phyloP scores from a whole-genome alignment of 768 basidiomycete species.

The Coprinellus aureogranulatus region DNA sequence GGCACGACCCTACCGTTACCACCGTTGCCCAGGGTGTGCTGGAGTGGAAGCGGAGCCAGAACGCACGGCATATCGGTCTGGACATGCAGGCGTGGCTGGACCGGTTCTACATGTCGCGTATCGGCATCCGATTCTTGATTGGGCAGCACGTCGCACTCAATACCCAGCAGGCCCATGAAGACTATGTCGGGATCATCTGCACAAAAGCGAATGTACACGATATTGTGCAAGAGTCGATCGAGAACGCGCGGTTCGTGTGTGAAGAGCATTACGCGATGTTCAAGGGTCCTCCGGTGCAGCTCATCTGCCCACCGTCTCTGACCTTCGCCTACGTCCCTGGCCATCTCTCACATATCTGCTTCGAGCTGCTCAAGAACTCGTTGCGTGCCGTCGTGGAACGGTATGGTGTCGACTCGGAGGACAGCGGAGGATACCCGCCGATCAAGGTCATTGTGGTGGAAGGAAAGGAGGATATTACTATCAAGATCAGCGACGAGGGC shows the following conservation, averaged over 20 bases:
- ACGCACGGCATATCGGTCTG: slow-evolving; percentile 67
- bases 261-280: slow-evolving; percentile 97
- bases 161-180: slow-evolving; percentile 81
- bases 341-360: slow-evolving; percentile 93
- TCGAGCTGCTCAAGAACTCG: slow-evolving; percentile 97
- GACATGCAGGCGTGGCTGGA: slow-evolving; percentile 96
- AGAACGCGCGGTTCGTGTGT: slow-evolving; percentile 92
- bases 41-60: slow-evolving; percentile 86
- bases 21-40: slow-evolving; percentile 92
- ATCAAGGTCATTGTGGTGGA: slow-evolving; percentile 95
- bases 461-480: slow-evolving; percentile 97
- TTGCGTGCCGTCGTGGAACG: slow-evolving; percentile 94
- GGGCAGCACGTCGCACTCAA: slow-evolving; percentile 97
- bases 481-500: slow-evolving; percentile 98
- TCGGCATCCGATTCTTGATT: slow-evolving; percentile 94
- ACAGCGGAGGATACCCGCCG: slow-evolving; percentile 61
- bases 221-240: slow-evolving; percentile 97
- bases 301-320: slow-evolving; percentile 87
- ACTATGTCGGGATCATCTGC: slow-evolving; percentile 97
- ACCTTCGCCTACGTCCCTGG: slow-evolving; percentile 94
- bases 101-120: slow-evolving; percentile 93
- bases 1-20: slow-evolving; percentile 97
- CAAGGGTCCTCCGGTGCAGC: slow-evolving; percentile 92
- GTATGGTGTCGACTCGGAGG: slow-evolving; percentile 78
- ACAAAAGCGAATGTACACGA: slow-evolving; percentile 94